Evolutionary conservation across 306 rosid species (phyloP), one percentile per base, ranked within the genome.

Genomic region (Cotoneaster glaucophyllus): DNA sequence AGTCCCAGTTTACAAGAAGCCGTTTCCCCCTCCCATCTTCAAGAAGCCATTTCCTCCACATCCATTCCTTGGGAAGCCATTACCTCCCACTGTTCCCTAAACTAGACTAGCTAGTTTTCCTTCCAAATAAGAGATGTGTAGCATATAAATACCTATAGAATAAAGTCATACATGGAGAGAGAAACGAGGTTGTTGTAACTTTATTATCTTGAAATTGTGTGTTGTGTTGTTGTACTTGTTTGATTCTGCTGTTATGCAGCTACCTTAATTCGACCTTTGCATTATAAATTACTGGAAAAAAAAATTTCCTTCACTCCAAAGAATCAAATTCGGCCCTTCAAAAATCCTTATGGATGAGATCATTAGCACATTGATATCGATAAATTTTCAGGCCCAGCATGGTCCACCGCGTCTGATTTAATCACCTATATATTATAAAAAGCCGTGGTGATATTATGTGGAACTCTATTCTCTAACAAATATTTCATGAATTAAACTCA

Each of bases 41-140:
- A 77, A 77, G 52, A 82, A 77, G 67, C 81, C 64, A 4, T 4
- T 62, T 18, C 26, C 31, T 12, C 59, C 77, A 3, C 58, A 50
- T 22, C 66, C 63, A 37, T 5, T 56, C 17, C 50, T 5, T 5
- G 32, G 74, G 74, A 78, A 80, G 57, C 67, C 81, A 56, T 3
- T 70, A n/a, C 77, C 62, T 56, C 13, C 62, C 5, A n/a, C 22
- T 8, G 65, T 62, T 32, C 80, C 76, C 67, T 56, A 37, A 50
- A 28, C 24, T 53, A 70, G 62, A 41, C 24, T 31, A 29, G 57
- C 54, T 50, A 18, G 41, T n/a, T 21, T 8, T 4, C 18, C 18
- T 11, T 12, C 31, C 32, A 11, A 59, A 59, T 57, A 11, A 57
- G 43, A 5, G 67, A 63, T 29, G 67, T 17, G 1, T 15, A 28